phyloP scores from a whole-genome alignment of 176 grass and related monocot genomes.

The Alopecurus myosuroides region DNA sequence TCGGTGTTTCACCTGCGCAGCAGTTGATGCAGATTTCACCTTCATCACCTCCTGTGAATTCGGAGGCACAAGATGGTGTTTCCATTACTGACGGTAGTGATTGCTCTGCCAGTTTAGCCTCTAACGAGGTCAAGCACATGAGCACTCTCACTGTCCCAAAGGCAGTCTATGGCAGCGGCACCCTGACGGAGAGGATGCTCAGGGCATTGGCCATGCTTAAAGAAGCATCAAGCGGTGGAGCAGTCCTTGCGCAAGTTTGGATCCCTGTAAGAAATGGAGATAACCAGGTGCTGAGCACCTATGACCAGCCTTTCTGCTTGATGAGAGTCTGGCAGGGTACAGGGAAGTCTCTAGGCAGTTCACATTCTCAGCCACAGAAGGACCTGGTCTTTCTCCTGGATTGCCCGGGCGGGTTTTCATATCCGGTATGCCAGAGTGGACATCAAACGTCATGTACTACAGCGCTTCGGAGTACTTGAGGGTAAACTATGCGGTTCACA shows the following conservation, averaged over 20 bases:
- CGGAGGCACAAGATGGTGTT: conserved; percentile 4
- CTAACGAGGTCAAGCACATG: not conserved
- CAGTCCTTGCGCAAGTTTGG: conserved; percentile 56
- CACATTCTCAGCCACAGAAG: conserved; percentile 43
- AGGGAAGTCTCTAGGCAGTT: conserved; percentile 61
- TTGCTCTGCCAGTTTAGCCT: not conserved
- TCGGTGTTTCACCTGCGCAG: not conserved
- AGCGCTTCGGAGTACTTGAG: conserved; percentile 44
- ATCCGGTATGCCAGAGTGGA: conserved; percentile 52
- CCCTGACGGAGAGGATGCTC: conserved; percentile 54
- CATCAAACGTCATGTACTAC: conserved; percentile 59
- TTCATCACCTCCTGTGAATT: conserved; percentile 2
- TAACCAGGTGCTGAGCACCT: conserved; percentile 42
- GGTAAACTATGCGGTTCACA: conserved; percentile 43
- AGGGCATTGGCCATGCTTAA: conserved; percentile 48
- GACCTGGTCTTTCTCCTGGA: conserved; percentile 41
- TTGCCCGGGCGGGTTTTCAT: conserved; percentile 61
- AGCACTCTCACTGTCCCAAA: not conserved
- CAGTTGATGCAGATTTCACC: not conserved
- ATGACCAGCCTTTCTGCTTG: conserved; percentile 60
- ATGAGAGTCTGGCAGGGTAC: conserved; percentile 46
- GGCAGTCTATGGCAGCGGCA: not conserved
- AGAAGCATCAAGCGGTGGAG: conserved; percentile 23
- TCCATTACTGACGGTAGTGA: not conserved
- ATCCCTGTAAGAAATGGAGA: conserved; percentile 45